Conservation (phyloP, 345 rosid species). For the Streptanthus diversifolius region DNA sequence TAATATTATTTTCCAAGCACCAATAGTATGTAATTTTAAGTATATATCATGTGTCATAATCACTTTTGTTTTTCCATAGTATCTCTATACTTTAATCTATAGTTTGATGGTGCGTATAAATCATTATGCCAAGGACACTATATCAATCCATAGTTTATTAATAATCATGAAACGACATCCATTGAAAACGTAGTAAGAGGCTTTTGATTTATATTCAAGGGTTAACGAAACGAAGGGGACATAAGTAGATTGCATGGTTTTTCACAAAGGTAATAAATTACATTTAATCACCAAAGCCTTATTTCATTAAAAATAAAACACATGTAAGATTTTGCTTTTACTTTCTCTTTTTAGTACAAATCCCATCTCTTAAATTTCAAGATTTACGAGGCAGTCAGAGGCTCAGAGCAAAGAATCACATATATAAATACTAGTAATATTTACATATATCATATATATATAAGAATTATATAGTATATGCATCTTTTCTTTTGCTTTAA, state of each 20-base stretch:
- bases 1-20: neutral
- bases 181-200: slow-evolving; percentile 18
- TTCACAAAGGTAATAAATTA: slow-evolving; percentile 15
- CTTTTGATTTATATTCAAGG: slow-evolving; percentile 7
- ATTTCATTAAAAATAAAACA: slow-evolving; percentile 3
- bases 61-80: slow-evolving; percentile 1
- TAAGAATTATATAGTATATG: slow-evolving; percentile 14
- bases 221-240: slow-evolving; percentile 13
- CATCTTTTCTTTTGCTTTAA: slow-evolving; percentile 21
- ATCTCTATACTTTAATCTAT: neutral
- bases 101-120: slow-evolving; percentile 11
- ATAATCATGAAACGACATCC: slow-evolving; percentile 7
- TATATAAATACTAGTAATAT: neutral
- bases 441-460: neutral
- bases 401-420: slow-evolving; percentile 26
- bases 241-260: slow-evolving; percentile 22
- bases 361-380: slow-evolving; percentile 16
- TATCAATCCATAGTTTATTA: slow-evolving; percentile 3
- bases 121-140: slow-evolving; percentile 1
- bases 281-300: slow-evolving; percentile 22
- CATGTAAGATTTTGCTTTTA: slow-evolving; percentile 20
- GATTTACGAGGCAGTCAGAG: slow-evolving; percentile 31
- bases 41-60: slow-evolving; percentile 12
- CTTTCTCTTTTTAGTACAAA: slow-evolving; percentile 30
- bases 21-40: neutral